Evolutionary conservation across 2,329 filamentous ascomycete genomes (phyloP).

Genomic region (Pochonia chlamydosporia): DNA sequence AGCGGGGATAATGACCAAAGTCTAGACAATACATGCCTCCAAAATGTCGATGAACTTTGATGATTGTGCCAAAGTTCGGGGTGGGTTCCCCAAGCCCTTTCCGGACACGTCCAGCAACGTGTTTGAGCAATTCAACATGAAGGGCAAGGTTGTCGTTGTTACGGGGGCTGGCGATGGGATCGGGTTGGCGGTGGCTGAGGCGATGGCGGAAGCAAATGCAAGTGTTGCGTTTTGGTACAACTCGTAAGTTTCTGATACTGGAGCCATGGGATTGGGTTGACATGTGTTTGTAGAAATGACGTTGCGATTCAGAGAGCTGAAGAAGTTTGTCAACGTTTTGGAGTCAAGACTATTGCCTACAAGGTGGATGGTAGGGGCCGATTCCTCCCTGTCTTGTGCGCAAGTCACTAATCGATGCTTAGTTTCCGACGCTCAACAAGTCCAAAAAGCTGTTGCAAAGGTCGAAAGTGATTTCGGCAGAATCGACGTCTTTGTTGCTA

Average conservation of each 20-base stretch:
- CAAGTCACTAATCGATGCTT: too few relatives aligned
- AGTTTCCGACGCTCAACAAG: conserved; percentile 17
- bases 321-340: conserved; percentile 24
- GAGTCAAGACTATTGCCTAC: conserved; percentile 33
- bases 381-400: background rate
- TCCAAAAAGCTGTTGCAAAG: conserved; percentile 26
- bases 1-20: too few relatives aligned
- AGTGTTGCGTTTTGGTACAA: conserved; percentile 31
- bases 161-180: conserved; percentile 41
- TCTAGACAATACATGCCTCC: too few relatives aligned
- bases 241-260: too few relatives aligned
- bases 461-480: conserved; percentile 34
- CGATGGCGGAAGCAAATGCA: conserved; percentile 38
- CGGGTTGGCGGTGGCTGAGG: conserved; percentile 36
- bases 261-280: too few relatives aligned
- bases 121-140: conserved; percentile 36
- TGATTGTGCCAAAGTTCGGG: too few relatives aligned
- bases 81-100: too few relatives aligned
- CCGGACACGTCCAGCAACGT: conserved; percentile 30
- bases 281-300: too few relatives aligned
- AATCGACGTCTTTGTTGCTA: conserved; percentile 32
- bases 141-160: conserved; percentile 35
- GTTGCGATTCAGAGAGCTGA: conserved; percentile 30
- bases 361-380: conserved; percentile 32
- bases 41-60: too few relatives aligned